These are phyloP conservation scores for Tremella yokohamensis DNA, from an alignment of 768 basidiomycete genomes.

Conservation along the genomic window DNA sequence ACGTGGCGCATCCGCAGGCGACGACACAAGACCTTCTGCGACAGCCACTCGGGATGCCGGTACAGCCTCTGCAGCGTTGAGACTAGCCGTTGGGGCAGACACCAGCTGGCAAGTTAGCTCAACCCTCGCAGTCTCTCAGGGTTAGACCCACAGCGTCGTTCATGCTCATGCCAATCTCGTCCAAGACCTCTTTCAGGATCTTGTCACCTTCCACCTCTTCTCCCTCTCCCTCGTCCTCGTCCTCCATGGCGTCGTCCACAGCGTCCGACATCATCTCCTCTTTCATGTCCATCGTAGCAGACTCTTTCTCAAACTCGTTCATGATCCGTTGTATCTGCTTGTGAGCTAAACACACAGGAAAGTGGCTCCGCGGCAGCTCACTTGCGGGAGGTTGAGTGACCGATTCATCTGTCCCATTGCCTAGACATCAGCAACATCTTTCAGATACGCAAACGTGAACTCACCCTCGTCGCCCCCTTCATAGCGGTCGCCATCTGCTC, in stretches of 20 bases:
- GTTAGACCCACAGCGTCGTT: slow-evolving; percentile 63
- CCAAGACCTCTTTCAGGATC: slow-evolving; percentile 90
- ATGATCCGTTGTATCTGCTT: slow-evolving; percentile 84
- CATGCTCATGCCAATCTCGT: slow-evolving; percentile 90
- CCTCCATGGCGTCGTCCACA: slow-evolving; percentile 95
- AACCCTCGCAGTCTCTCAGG: not conserved
- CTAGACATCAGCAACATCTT: slow-evolving; percentile 68
- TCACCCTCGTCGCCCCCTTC: slow-evolving; percentile 91
- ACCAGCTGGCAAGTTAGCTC: slow-evolving; percentile 61
- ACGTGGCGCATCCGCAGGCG: slow-evolving; percentile 48
- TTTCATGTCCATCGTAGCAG: slow-evolving; percentile 99
- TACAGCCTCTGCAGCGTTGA: slow-evolving; percentile 60
- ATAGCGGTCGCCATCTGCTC: slow-evolving; percentile 99
- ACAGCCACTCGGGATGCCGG: slow-evolving; percentile 71
- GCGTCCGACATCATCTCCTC: slow-evolving; percentile 99
- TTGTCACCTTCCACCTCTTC: slow-evolving; percentile 95
- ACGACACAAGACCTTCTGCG: slow-evolving; percentile 70
- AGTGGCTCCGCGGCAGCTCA: slow-evolving; percentile 14
- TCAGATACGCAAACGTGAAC: slow-evolving; percentile 39
- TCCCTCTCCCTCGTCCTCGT: slow-evolving; percentile 69
- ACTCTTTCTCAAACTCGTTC: slow-evolving; percentile 97
- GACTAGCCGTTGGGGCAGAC: slow-evolving; percentile 71
- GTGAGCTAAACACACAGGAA: not conserved
- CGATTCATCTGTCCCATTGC: slow-evolving; percentile 99
- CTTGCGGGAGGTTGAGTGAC: slow-evolving; percentile 79